Percentiles rank a stretch among this genome's conserved stretches.
Conservation (phyloP, 352 stramenopile species). For the Plasmopara viticola region DNA sequence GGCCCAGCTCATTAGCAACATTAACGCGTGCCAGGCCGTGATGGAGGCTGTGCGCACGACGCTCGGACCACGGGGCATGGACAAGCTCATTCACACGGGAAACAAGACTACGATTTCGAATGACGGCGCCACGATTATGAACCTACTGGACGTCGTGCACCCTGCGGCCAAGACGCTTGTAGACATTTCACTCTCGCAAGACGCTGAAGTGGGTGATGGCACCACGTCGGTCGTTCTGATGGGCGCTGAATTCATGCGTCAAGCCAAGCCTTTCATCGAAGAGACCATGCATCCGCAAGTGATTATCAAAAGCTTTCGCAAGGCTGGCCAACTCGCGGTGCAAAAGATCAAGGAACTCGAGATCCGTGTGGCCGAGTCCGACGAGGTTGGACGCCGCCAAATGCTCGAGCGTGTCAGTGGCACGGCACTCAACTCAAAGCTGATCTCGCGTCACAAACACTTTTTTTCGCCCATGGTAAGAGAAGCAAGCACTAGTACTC, state of each 20-base stretch:
- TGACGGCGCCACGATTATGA: conserved; percentile 99
- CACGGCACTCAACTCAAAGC: conserved; percentile 98
- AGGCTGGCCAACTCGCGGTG: conserved; percentile 77
- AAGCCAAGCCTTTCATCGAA: conserved; percentile 97
- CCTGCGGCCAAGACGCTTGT: conserved; percentile 97
- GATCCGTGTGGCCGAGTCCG: conserved; percentile 75
- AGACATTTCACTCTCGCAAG: conserved; percentile 94
- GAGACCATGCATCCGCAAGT: conserved; percentile 95
- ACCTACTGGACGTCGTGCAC: conserved; percentile 97
- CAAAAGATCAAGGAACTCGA: conserved; percentile 82
- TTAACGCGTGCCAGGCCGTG: conserved; percentile 90
- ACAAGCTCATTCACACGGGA: conserved; percentile 97
- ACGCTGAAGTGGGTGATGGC: conserved; percentile 87
- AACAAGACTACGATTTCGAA: conserved; percentile 97
- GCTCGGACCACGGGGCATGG: conserved; percentile 96
- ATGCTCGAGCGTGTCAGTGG: conserved; percentile 91
- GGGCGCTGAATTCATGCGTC: conserved; percentile 94
- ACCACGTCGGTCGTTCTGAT: conserved; percentile 98
- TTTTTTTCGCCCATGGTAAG: conserved; percentile 96
- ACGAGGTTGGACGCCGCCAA: conserved; percentile 68
- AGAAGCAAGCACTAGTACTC: not conserved
- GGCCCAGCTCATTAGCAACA: conserved; percentile 91
- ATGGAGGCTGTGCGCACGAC: conserved; percentile 97
- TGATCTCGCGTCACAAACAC: conserved; percentile 95
- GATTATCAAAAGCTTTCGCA: conserved; percentile 87